These are phyloP conservation scores for Sequoia sempervirens DNA, from an alignment of 75 land plant species.

Conservation along the genomic window DNA sequence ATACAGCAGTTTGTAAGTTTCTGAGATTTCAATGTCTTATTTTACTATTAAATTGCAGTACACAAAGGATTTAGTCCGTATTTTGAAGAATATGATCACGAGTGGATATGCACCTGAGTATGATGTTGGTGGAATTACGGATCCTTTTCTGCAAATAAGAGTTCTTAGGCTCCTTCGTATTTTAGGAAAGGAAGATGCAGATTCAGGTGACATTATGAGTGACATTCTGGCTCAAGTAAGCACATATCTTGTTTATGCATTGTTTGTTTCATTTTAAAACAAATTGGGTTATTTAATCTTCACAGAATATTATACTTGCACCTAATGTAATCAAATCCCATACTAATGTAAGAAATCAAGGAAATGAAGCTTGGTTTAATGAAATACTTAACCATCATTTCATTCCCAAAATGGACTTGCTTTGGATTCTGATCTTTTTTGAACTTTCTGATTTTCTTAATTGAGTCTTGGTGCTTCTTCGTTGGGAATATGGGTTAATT, in stretches of 20 bases:
- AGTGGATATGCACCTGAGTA: constrained; percentile 98
- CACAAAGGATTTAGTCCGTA: constrained; percentile 61
- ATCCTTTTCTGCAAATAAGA: constrained; percentile 90
- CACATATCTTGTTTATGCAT: constrained; percentile 5
- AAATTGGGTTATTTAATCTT: background rate
- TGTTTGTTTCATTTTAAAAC: background rate
- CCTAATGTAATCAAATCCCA: background rate
- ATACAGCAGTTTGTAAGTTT: background rate
- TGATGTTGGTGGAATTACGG: constrained; percentile 91
- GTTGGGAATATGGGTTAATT: constrained; percentile 2
- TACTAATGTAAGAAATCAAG: background rate
- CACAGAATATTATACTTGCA: background rate
- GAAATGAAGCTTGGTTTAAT: background rate
- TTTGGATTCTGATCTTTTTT: background rate
- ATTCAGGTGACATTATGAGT: constrained; percentile 91
- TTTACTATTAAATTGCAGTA: constrained; percentile 42
- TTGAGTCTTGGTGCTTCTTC: constrained; percentile 1
- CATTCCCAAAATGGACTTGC: background rate
- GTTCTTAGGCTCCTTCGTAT: constrained; percentile 75
- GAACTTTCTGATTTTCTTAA: background rate
- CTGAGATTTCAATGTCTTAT: background rate
- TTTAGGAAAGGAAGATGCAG: constrained; percentile 92
- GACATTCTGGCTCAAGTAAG: constrained; percentile 96
- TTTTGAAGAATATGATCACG: constrained; percentile 74
- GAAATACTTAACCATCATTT: background rate